Percentiles rank a stretch among this genome's conserved stretches.
Evolutionary conservation across 1,139 yeast genomes (phyloP).

Genomic region (Kodamaea sp.): DNA sequence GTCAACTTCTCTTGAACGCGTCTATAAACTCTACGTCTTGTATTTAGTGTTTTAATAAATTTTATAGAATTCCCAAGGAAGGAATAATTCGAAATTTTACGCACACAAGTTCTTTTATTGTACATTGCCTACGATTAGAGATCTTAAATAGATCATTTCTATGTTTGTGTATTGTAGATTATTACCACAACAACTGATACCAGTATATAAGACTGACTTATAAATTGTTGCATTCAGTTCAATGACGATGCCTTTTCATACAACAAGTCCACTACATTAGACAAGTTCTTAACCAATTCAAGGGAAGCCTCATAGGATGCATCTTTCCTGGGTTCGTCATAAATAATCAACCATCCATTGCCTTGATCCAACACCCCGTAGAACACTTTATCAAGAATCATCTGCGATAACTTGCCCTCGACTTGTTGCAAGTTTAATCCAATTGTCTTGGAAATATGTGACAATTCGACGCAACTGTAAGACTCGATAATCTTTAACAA

Average conservation of each 20-base stretch:
- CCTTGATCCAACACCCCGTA: conserved; percentile 98
- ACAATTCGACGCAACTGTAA: conserved; percentile 88
- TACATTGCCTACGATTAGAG: too few species aligned
- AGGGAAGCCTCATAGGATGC: conserved; percentile 87
- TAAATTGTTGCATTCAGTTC: conserved; percentile 41
- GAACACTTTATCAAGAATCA: conserved; percentile 93
- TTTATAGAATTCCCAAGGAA: too few species aligned
- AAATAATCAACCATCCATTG: conserved; percentile 93
- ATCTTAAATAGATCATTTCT: too few species aligned
- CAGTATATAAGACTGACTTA: too few species aligned
- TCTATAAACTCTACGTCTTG: too few species aligned
- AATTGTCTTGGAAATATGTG: conserved; percentile 83
- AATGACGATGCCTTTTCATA: conserved; percentile 90
- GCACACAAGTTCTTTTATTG: too few species aligned
- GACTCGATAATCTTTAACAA: conserved; percentile 94
- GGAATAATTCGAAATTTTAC: too few species aligned
- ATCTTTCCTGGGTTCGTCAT: conserved; percentile 86
- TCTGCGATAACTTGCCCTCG: conserved; percentile 92
- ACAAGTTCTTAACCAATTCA: conserved; percentile 83
- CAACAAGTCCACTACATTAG: conserved; percentile 83
- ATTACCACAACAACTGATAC: too few species aligned
- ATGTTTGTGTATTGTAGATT: too few species aligned
- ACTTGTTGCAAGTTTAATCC: conserved; percentile 88
- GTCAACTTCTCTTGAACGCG: too few species aligned
- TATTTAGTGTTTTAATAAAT: too few species aligned